Conservation (phyloP, 2,329 filamentous ascomycete species). For the Dothideomycetidae sp. region DNA sequence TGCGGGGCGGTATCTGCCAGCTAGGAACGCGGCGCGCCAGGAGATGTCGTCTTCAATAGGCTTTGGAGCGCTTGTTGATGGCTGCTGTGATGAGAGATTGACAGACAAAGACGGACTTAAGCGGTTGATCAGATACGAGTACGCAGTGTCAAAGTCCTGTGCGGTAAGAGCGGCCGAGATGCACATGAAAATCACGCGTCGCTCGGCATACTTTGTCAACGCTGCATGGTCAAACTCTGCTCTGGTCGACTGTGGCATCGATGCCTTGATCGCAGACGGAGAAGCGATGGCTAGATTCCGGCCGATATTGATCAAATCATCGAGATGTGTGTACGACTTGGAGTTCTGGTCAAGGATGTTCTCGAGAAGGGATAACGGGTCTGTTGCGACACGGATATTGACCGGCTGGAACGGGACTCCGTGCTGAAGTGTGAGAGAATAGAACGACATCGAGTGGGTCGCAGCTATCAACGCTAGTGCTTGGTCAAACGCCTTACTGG, state of each 20-base stretch:
- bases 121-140: constrained; percentile 65
- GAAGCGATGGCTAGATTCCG: constrained; percentile 36
- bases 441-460: constrained; percentile 61
- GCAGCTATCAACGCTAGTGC: constrained; percentile 53
- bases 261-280: constrained; percentile 35
- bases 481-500: constrained; percentile 38
- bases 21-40: constrained; percentile 64
- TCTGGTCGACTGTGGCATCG: constrained; percentile 19
- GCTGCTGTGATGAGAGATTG: constrained; percentile 11
- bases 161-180: constrained; percentile 62
- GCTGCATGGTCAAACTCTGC: constrained; percentile 16
- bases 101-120: constrained; percentile 30
- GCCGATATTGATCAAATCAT: constrained; percentile 57
- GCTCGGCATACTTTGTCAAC: constrained; percentile 34
- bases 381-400: constrained; percentile 58
- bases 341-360: constrained; percentile 65
- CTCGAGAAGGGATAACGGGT: constrained; percentile 58
- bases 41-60: constrained; percentile 48
- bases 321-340: constrained; percentile 58
- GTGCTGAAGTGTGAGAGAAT: constrained; percentile 63
- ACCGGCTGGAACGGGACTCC: constrained; percentile 69
- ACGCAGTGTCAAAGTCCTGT: constrained; percentile 74
- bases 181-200: constrained; percentile 64
- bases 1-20: constrained; percentile 52
- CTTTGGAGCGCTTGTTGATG: constrained; percentile 5